Evolutionary conservation across 2,329 filamentous ascomycete genomes (phyloP).

Genomic region (Bretziella fagacearum): DNA sequence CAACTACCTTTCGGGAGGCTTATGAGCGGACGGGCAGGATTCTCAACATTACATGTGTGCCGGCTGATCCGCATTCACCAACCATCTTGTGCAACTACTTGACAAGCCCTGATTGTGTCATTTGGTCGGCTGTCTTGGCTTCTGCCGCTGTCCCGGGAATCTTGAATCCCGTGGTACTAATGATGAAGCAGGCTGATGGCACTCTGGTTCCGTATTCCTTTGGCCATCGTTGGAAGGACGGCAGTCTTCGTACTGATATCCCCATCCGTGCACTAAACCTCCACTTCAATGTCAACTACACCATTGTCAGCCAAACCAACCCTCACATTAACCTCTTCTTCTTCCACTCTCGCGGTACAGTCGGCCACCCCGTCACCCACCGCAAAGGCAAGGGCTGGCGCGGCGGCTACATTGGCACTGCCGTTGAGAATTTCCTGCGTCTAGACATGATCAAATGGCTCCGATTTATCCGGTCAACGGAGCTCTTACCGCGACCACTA

Average conservation of each 20-base stretch:
- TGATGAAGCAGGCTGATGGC: constrained; percentile 69
- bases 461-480: constrained; percentile 79
- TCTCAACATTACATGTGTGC: constrained; percentile 88
- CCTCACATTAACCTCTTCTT: constrained; percentile 98
- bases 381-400: constrained; percentile 88
- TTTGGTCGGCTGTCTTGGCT: constrained; percentile 91
- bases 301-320: constrained; percentile 76
- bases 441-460: constrained; percentile 96
- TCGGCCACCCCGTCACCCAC: constrained; percentile 86
- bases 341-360: constrained; percentile 82
- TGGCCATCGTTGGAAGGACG: constrained; percentile 98
- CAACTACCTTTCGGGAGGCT: constrained; percentile 85
- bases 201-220: constrained; percentile 80
- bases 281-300: constrained; percentile 97
- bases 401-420: constrained; percentile 83
- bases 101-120: constrained; percentile 88
- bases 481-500: constrained; percentile 73
- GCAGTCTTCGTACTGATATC: constrained; percentile 83
- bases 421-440: constrained; percentile 87
- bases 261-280: constrained; percentile 86
- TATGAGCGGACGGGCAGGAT: constrained; percentile 88
- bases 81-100: constrained; percentile 90
- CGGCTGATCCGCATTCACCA: constrained; percentile 83
- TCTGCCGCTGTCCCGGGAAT: constrained; percentile 94
- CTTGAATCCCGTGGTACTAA: constrained; percentile 81